A percentile compares a stretch with the other conserved stretches of the same genome.
phyloP scores from a whole-genome alignment of 2,329 filamentous ascomycete species.

The Beauveria scarabaeidicola region DNA sequence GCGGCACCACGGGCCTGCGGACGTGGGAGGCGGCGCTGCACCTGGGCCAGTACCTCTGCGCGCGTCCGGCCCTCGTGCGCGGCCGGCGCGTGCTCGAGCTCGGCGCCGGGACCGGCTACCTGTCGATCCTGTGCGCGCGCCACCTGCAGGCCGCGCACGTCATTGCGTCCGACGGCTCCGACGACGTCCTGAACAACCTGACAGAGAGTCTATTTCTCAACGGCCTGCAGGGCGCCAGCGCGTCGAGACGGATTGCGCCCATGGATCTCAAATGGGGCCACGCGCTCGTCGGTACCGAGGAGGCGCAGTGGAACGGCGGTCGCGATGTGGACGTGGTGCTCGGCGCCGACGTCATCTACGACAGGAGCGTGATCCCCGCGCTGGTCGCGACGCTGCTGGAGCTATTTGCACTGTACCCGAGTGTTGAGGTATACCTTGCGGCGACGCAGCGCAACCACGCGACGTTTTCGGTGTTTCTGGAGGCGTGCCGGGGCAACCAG shows the following conservation, averaged over 20 bases:
- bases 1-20: slow-evolving; percentile 65
- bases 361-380: slow-evolving; percentile 52
- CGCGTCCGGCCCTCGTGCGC: slow-evolving; percentile 34
- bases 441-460: slow-evolving; percentile 62
- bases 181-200: slow-evolving; percentile 60
- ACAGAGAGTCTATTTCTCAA: slow-evolving; percentile 63
- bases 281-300: slow-evolving; percentile 48
- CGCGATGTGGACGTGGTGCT: slow-evolving; percentile 53
- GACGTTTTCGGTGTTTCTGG: slow-evolving; percentile 58
- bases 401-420: slow-evolving; percentile 49
- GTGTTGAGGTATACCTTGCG: slow-evolving; percentile 54
- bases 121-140: slow-evolving; percentile 66
- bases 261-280: slow-evolving; percentile 59
- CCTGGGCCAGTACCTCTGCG: slow-evolving; percentile 58
- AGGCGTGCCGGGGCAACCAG: slow-evolving; percentile 43
- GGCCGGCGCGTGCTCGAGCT: slow-evolving; percentile 60
- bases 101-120: slow-evolving; percentile 67
- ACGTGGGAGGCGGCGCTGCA: slow-evolving; percentile 78
- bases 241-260: slow-evolving; percentile 28
- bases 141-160: slow-evolving; percentile 51
- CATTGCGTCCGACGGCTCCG: slow-evolving; percentile 65
- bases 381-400: slow-evolving; percentile 57
- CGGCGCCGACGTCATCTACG: slow-evolving; percentile 74
- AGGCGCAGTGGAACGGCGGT: slow-evolving; percentile 41
- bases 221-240: slow-evolving; percentile 38